phyloP scores from a whole-genome alignment of 2,329 filamentous ascomycete species.

The Stagonosporopsis chrysanthemi region DNA sequence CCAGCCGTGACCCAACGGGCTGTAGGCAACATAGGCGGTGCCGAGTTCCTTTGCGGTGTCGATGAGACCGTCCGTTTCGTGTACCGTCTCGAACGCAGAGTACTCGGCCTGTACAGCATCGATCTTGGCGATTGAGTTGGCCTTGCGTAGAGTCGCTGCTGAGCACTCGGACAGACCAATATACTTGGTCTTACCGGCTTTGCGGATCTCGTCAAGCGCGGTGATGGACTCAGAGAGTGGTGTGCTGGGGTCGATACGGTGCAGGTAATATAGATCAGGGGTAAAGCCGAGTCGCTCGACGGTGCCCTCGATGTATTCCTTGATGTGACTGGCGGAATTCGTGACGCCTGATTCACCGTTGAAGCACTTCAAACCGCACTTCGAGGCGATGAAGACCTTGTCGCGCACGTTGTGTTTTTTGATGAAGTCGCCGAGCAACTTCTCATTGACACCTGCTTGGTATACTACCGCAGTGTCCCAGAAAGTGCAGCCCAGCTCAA shows the following conservation, averaged over 20 bases:
- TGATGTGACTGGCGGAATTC: conserved; percentile 50
- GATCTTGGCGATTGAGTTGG: conserved; percentile 55
- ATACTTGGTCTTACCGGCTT: conserved; percentile 58
- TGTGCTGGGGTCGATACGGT: conserved; percentile 50
- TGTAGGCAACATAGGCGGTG: conserved; percentile 46
- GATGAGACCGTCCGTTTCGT: conserved; percentile 50
- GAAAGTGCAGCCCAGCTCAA: conserved; percentile 59
- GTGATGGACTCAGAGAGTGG: conserved; percentile 55
- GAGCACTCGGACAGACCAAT: conserved; percentile 57
- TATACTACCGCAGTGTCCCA: conserved; percentile 57
- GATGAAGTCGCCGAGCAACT: conserved; percentile 39
- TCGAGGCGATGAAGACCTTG: conserved; percentile 38
- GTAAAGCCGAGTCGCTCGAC: conserved; percentile 50
- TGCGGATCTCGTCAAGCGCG: conserved; percentile 50
- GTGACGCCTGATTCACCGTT: conserved; percentile 49
- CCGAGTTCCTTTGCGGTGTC: conserved; percentile 51
- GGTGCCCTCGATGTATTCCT: conserved; percentile 49
- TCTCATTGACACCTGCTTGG: conserved; percentile 39
- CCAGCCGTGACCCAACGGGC: conserved; percentile 44
- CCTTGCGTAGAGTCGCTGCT: conserved; percentile 56
- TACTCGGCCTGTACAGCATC: conserved; percentile 60
- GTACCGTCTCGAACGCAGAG: conserved; percentile 55
- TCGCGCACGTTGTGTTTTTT: conserved; percentile 36
- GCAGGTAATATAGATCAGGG: conserved; percentile 52
- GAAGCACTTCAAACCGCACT: conserved; percentile 40